Evolutionary conservation across 2,329 filamentous ascomycete genomes (phyloP).

Genomic region (Colletotrichum chrysophilum): DNA sequence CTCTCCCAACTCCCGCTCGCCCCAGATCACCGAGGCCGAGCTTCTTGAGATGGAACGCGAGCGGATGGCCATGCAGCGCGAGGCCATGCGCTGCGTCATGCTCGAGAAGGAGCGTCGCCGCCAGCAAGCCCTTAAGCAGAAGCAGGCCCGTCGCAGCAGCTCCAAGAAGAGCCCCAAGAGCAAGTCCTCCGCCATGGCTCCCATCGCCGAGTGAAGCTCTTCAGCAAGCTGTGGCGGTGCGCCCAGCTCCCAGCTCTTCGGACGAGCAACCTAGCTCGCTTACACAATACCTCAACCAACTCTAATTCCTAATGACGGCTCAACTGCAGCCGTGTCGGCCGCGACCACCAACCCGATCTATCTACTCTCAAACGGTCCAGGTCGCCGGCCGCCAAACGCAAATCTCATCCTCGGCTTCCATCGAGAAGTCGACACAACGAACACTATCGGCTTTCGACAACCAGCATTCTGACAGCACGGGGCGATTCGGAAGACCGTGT

Average conservation of each 20-base stretch:
- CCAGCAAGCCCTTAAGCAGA: constrained; percentile 38
- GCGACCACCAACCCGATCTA: background rate
- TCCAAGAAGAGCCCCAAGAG: constrained; percentile 57
- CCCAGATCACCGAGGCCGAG: constrained; percentile 50
- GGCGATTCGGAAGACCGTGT: constrained; percentile 2
- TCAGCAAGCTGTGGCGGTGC: background rate
- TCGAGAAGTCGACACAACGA: background rate
- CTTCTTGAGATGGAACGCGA: constrained; percentile 56
- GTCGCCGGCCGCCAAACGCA: background rate
- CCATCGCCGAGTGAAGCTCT: constrained; percentile 52
- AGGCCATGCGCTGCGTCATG: constrained; percentile 55
- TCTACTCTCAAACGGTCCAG: constrained; percentile 1
- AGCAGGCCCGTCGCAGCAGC: constrained; percentile 39
- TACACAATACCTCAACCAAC: constrained; percentile 7
- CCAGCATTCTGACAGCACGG: background rate
- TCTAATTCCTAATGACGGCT: constrained; percentile 11
- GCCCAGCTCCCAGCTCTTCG: background rate
- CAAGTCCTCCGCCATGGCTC: constrained; percentile 56
- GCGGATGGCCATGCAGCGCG: constrained; percentile 55
- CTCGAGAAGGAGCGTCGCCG: constrained; percentile 61
- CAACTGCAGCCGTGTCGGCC: background rate
- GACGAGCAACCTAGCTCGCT: background rate
- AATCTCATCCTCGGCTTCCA: background rate
- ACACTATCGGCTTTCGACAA: background rate
- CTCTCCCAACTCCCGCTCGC: constrained; percentile 43